phyloP scores from a whole-genome alignment of 768 basidiomycete species.

The Russula ochroleuca region DNA sequence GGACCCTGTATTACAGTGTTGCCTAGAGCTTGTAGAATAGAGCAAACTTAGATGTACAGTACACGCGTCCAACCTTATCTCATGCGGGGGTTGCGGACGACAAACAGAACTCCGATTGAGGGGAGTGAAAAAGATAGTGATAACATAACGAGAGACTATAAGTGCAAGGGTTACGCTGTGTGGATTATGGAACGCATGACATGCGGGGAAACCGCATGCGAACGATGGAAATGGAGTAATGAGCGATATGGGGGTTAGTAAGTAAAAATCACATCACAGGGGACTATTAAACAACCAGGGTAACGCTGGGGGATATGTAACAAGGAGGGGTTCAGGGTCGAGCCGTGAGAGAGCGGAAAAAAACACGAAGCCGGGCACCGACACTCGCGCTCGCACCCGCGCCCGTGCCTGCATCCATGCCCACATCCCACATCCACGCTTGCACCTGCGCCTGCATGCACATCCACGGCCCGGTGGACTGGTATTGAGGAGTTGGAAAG shows the following conservation, averaged over 20 bases:
- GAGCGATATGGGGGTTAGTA: constrained; percentile 11
- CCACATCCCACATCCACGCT: too few species aligned
- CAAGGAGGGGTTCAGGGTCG: background rate
- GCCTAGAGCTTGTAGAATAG: constrained; percentile 36
- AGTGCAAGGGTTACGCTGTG: background rate
- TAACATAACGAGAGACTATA: constrained; percentile 18
- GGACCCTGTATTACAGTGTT: constrained; percentile 59
- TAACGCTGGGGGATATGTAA: background rate
- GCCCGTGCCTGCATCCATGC: too few species aligned
- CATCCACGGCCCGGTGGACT: too few species aligned
- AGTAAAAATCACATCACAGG: constrained; percentile 4
- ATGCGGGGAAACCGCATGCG: background rate
- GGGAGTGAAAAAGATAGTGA: background rate
- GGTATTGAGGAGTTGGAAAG: too few species aligned
- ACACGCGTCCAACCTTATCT: background rate
- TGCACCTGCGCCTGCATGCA: too few species aligned
- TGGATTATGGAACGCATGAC: constrained; percentile 5
- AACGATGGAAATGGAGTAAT: constrained; percentile 1
- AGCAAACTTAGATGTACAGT: background rate
- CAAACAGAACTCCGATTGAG: constrained; percentile 8
- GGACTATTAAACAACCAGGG: background rate
- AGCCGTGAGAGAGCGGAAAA: background rate
- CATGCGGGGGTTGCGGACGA: background rate
- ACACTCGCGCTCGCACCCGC: too few species aligned
- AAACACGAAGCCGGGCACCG: background rate